phyloP scores from a whole-genome alignment of 2,329 filamentous ascomycete species.

The Pyrenochaeta sp. region DNA sequence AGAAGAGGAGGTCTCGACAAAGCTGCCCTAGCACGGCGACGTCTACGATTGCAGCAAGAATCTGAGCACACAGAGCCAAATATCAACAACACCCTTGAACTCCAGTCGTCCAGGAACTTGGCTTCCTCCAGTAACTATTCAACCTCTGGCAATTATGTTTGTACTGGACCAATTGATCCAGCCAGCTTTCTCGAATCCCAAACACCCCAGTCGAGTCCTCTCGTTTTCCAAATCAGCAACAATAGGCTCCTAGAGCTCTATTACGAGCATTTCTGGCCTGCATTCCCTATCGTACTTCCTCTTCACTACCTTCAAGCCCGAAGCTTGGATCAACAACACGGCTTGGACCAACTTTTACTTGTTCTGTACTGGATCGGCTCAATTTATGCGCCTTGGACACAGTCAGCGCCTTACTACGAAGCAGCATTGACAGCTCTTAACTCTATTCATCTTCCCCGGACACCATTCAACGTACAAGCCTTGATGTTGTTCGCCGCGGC shows the following conservation, averaged over 20 bases:
- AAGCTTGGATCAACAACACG: constrained; percentile 22
- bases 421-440: constrained; percentile 28
- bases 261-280: constrained; percentile 58
- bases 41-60: constrained; percentile 36
- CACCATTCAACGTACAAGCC: constrained; percentile 72
- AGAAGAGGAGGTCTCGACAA: constrained; percentile 44
- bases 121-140: not conserved
- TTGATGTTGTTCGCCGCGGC: constrained; percentile 78
- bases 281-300: constrained; percentile 63
- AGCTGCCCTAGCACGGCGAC: constrained; percentile 38
- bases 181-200: constrained; percentile 9
- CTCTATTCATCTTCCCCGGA: constrained; percentile 24
- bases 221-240: constrained; percentile 33
- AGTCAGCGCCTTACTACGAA: constrained; percentile 35
- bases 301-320: constrained; percentile 46
- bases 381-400: constrained; percentile 42
- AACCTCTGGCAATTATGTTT: not conserved
- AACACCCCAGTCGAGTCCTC: constrained; percentile 8
- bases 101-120: not conserved
- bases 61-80: constrained; percentile 20
- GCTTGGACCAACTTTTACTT: constrained; percentile 29
- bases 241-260: constrained; percentile 40
- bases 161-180: constrained; percentile 4
- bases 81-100: not conserved
- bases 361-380: constrained; percentile 43